Conservation (phyloP, 768 basidiomycete species). For the Serendipita sp. region DNA sequence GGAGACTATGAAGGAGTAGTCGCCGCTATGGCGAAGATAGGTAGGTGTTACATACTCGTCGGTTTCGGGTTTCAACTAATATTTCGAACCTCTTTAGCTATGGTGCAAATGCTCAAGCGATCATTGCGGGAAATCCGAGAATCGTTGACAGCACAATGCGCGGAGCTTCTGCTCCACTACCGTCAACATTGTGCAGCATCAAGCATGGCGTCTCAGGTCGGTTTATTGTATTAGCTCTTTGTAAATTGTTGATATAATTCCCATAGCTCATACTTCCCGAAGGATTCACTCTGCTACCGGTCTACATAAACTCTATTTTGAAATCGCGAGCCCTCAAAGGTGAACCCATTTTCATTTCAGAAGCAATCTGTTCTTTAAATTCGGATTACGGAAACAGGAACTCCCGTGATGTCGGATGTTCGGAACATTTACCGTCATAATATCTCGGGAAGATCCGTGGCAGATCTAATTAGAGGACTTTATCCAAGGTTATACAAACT, state of each 20-base stretch:
- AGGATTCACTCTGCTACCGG: slow-evolving; percentile 70
- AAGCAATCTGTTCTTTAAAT: slow-evolving; percentile 5
- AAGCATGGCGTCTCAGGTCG: slow-evolving; percentile 61
- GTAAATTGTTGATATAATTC: slow-evolving; percentile 7
- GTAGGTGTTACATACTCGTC: slow-evolving; percentile 23
- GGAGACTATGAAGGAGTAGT: slow-evolving; percentile 82
- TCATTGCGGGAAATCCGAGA: slow-evolving; percentile 66
- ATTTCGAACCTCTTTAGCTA: slow-evolving; percentile 32
- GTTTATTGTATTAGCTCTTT: slow-evolving; percentile 10
- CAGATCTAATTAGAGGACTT: slow-evolving; percentile 55
- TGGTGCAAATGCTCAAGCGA: slow-evolving; percentile 41
- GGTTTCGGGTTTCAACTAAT: background rate
- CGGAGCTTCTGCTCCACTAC: slow-evolving; percentile 69
- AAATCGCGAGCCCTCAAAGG: slow-evolving; percentile 95
- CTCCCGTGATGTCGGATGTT: slow-evolving; percentile 84
- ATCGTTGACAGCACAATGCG: slow-evolving; percentile 67
- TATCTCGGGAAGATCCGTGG: slow-evolving; percentile 52
- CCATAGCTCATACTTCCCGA: slow-evolving; percentile 83
- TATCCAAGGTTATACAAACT: slow-evolving; percentile 82
- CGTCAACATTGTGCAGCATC: slow-evolving; percentile 74
- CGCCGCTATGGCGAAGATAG: slow-evolving; percentile 56
- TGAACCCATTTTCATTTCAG: slow-evolving; percentile 14
- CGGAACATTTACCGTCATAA: slow-evolving; percentile 73
- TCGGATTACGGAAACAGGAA: slow-evolving; percentile 29
- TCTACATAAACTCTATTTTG: slow-evolving; percentile 62